Evolutionary conservation across 306 rosid genomes (phyloP).

Genomic region (Quercus aquifolioides): DNA sequence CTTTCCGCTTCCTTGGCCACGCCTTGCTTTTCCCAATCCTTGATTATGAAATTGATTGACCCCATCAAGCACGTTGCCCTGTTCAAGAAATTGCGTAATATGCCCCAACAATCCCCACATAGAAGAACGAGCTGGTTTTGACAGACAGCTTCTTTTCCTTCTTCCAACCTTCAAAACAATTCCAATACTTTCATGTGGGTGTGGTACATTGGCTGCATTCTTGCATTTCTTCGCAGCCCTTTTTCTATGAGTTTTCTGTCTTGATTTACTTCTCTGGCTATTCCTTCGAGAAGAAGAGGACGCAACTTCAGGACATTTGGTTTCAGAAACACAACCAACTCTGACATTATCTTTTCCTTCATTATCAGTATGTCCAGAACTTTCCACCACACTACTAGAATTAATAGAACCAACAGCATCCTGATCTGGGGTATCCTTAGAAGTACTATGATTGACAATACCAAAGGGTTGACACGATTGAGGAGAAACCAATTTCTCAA

Average conservation of each 20-base stretch:
- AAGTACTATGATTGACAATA: constrained; percentile 32
- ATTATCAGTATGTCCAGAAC: constrained; percentile 33
- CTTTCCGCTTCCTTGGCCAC: constrained; percentile 41
- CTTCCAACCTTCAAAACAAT: constrained; percentile 44
- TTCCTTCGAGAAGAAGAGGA: constrained; percentile 51
- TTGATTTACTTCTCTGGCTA: constrained; percentile 47
- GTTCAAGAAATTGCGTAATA: constrained; percentile 51
- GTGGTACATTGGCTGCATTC: constrained; percentile 37
- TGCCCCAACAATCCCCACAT: constrained; percentile 75
- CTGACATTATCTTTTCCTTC: constrained; percentile 40
- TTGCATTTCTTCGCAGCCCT: constrained; percentile 58
- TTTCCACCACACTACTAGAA: constrained; percentile 25
- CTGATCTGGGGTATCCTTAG: constrained; percentile 37
- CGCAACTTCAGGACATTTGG: constrained; percentile 28
- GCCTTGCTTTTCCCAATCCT: constrained; percentile 47
- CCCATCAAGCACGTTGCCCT: constrained; percentile 37
- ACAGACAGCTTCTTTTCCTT: constrained; percentile 78
- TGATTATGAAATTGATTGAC: constrained; percentile 41
- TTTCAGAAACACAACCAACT: constrained; percentile 44
- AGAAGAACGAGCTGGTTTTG: constrained; percentile 76
- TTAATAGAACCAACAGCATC: constrained; percentile 35
- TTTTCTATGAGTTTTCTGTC: constrained; percentile 51
- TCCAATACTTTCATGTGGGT: constrained; percentile 30
- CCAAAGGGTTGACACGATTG: constrained; percentile 40
- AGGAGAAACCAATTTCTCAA: constrained; percentile 32